A percentile compares a stretch with the other conserved stretches of the same genome.
Conservation (phyloP, 1,139 yeast genomes). For the Geotrichum aggregatum region DNA sequence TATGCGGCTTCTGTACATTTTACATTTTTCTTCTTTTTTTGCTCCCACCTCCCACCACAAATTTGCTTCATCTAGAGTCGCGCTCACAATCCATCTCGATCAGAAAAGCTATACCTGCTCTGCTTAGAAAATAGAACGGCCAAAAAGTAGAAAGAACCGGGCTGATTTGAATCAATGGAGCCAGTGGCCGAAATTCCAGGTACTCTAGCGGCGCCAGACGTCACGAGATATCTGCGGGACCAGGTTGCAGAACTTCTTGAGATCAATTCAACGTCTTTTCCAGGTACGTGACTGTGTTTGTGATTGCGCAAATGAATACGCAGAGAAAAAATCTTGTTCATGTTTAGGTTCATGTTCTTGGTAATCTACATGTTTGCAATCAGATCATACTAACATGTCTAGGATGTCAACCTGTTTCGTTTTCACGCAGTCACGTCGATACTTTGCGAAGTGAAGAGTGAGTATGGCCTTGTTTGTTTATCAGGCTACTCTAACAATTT, state of each 20-base stretch:
- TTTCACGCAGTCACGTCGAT: constrained; percentile 69
- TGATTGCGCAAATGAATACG: too few relatives aligned
- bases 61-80: too few relatives aligned
- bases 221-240: constrained; percentile 54
- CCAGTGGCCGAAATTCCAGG: constrained; percentile 86
- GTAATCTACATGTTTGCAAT: too few relatives aligned
- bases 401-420: constrained; percentile 94
- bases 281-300: constrained; percentile 19
- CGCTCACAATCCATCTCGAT: too few relatives aligned
- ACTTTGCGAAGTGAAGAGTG: constrained; percentile 55
- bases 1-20: background rate
- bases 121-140: too few relatives aligned
- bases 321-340: background rate
- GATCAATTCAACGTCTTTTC: constrained; percentile 20
- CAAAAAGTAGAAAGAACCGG: too few relatives aligned
- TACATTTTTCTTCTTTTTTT: background rate
- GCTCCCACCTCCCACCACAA: too few relatives aligned
- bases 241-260: constrained; percentile 68
- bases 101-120: too few relatives aligned
- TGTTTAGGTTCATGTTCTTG: too few relatives aligned
- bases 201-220: constrained; percentile 62
- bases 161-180: constrained; percentile 7
- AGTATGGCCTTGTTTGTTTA: too few relatives aligned
- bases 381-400: constrained; percentile 52
- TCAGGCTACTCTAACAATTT: background rate